A percentile compares a stretch with the other conserved stretches of the same genome.
These are phyloP conservation scores for Eragrostis nindensis DNA, from an alignment of 176 grass and related monocot species.

Conservation along the genomic window DNA sequence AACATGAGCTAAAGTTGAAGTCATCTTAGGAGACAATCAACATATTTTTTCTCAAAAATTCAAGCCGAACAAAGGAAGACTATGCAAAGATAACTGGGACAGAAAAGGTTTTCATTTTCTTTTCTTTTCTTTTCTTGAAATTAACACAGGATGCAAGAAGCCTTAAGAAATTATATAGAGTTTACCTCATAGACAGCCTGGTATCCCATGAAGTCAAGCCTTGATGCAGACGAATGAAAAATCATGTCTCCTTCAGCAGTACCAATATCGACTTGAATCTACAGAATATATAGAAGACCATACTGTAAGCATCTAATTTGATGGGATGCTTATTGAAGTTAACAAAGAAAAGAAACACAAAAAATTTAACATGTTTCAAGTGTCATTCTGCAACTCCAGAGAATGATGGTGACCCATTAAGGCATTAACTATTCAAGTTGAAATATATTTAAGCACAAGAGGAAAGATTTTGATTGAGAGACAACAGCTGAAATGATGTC, in stretches of 20 bases:
- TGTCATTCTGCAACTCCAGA: background rate
- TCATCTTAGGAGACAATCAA: too few species aligned
- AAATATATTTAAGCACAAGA: constrained; percentile 4
- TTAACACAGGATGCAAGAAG: constrained; percentile 29
- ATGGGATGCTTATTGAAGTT: constrained; percentile 7
- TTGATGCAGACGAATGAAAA: constrained; percentile 76
- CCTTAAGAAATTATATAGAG: constrained; percentile 38
- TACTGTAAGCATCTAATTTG: constrained; percentile 23
- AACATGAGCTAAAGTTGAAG: constrained; percentile 2
- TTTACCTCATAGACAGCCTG: constrained; percentile 76
- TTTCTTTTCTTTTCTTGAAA: too few species aligned
- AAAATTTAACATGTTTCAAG: constrained; percentile 24
- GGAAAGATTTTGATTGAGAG: background rate
- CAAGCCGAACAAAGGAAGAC: too few species aligned
- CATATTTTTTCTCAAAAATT: too few species aligned
- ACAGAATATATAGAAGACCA: constrained; percentile 4
- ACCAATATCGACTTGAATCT: constrained; percentile 96
- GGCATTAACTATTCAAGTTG: background rate
- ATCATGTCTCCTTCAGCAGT: constrained; percentile 60
- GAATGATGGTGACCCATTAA: constrained; percentile 15
- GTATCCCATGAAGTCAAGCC: constrained; percentile 80
- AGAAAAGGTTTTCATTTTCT: too few species aligned
- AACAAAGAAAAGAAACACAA: background rate
- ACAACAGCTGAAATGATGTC: constrained; percentile 19
- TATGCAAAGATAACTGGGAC: constrained; percentile 19